These are phyloP conservation scores for Dujonia santamariae DNA, from an alignment of 1,139 yeast species.

Conservation along the genomic window DNA sequence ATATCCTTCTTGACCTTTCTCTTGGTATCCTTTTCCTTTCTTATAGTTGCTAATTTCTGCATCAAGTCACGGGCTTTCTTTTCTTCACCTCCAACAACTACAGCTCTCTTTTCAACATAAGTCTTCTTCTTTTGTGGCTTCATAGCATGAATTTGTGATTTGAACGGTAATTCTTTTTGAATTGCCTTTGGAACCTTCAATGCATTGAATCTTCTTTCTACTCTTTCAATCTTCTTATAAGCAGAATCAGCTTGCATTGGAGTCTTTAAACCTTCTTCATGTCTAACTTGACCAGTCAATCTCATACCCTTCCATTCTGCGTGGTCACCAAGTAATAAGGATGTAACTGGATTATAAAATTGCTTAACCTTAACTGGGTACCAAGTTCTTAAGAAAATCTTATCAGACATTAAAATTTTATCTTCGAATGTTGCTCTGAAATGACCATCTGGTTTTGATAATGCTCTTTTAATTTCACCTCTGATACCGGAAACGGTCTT, in stretches of 20 bases:
- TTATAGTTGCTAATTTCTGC: constrained; percentile 80
- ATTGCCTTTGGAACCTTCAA: constrained; percentile 79
- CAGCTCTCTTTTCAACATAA: constrained; percentile 89
- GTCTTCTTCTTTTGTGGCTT: constrained; percentile 84
- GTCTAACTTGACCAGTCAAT: constrained; percentile 89
- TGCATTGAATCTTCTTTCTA: constrained; percentile 83
- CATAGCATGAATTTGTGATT: constrained; percentile 84
- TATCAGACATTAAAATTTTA: constrained; percentile 85
- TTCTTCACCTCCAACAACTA: constrained; percentile 87
- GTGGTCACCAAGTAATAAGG: constrained; percentile 72
- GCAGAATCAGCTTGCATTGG: constrained; percentile 68
- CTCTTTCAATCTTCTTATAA: constrained; percentile 78
- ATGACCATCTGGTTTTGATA: constrained; percentile 94
- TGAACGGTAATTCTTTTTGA: constrained; percentile 80
- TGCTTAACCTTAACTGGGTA: constrained; percentile 88
- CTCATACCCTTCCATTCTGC: constrained; percentile 95
- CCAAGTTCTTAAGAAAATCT: constrained; percentile 91
- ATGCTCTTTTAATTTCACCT: constrained; percentile 95
- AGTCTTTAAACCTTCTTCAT: constrained; percentile 63
- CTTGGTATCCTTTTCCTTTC: constrained; percentile 83
- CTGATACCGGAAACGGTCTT: constrained; percentile 96
- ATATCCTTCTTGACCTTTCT: constrained; percentile 71
- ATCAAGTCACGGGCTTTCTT: constrained; percentile 88
- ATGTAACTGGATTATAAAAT: constrained; percentile 95
- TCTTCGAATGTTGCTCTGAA: constrained; percentile 99